phyloP scores from a whole-genome alignment of 2,329 filamentous ascomycete genomes.

The Lithohypha guttulata region DNA sequence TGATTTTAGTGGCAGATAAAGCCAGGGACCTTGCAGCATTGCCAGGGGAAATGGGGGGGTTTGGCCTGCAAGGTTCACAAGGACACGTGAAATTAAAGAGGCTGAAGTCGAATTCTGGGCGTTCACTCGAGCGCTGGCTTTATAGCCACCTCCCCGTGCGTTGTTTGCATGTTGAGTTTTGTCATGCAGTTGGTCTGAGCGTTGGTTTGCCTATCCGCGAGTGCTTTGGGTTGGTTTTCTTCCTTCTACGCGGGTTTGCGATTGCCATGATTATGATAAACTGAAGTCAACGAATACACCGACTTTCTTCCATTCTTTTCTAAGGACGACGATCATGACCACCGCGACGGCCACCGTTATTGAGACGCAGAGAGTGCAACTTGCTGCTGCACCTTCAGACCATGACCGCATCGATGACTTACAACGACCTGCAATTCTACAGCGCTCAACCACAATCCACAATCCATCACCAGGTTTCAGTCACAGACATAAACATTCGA shows the following conservation, averaged over 20 bases:
- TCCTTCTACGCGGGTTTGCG: no score
- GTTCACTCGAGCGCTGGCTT: no score
- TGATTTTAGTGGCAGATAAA: background rate
- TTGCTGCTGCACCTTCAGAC: no score
- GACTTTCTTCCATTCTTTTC: no score
- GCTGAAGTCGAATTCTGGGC: no score
- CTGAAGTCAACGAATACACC: no score
- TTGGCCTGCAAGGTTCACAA: background rate
- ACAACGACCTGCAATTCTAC: constrained; percentile 9
- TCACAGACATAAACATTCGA: constrained; percentile 27
- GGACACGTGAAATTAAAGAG: constrained; percentile 3
- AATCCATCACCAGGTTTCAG: constrained; percentile 17
- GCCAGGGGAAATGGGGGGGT: no score
- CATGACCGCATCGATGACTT: constrained; percentile 2
- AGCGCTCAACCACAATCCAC: constrained; percentile 5
- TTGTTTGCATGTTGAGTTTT: background rate
- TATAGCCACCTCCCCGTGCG: background rate
- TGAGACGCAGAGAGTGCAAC: no score
- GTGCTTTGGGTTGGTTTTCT: no score
- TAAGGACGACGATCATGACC: background rate
- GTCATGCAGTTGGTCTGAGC: background rate
- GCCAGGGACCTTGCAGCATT: constrained; percentile 4
- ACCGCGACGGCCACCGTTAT: background rate
- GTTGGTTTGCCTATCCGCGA: no score
- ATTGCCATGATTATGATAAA: no score